A percentile compares a stretch with the other conserved stretches of the same genome.
Conservation (phyloP, 805 yeast genomes). For the Yarrowia sp. region DNA sequence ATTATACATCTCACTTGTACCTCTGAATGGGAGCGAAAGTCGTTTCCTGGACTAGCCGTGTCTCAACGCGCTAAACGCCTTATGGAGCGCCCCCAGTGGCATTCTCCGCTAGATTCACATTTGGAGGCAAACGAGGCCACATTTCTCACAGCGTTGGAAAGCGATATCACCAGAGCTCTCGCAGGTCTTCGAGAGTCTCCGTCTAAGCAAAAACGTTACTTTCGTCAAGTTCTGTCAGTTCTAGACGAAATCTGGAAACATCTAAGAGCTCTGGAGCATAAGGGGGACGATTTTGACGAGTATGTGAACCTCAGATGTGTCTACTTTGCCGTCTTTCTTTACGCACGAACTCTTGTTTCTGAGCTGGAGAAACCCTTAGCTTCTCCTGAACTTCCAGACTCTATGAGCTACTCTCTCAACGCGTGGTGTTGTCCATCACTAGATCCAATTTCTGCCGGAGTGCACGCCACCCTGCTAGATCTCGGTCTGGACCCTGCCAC, state of each 20-base stretch:
- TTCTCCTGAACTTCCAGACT: neutral
- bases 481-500: neutral
- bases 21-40: neutral
- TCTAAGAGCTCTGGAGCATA: neutral
- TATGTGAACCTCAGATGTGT: neutral
- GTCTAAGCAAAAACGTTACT: neutral
- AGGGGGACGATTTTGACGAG: neutral
- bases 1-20: constrained; percentile 12
- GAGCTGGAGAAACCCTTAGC: neutral
- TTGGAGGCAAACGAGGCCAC: neutral
- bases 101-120: neutral
- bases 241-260: neutral
- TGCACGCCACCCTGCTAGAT: neutral
- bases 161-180: neutral
- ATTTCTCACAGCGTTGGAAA: neutral
- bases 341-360: neutral
- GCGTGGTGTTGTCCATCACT: neutral
- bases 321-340: constrained; percentile 6
- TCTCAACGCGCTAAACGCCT: neutral
- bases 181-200: neutral
- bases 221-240: neutral
- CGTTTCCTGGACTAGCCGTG: neutral
- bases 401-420: neutral
- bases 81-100: constrained; percentile 15
- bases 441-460: neutral